Evolutionary conservation across 176 grass and related monocot genomes (phyloP).

Genomic region (maize (Zea mays)): Zm-B73-REFERENCE-NAM-5.0 NC_050099.1:165729501-165730000

Average conservation of each 20-base stretch:
- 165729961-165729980: constrained; percentile 99
- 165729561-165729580: not conserved
- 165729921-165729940: constrained; percentile 6
- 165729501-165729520: too few relatives aligned
- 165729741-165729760: constrained; percentile 1
- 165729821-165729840: constrained; percentile 98
- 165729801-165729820: constrained; percentile 98
- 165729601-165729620: not conserved
- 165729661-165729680: not conserved
- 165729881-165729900: constrained; percentile 22
- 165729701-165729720: not conserved
- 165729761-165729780: constrained; percentile 83
- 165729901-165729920: not conserved
- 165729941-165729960: constrained; percentile 99
- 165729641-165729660: not conserved
- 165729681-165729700: not conserved
- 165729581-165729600: not conserved
- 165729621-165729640: not conserved
- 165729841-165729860: constrained; percentile 39
- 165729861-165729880: not conserved
- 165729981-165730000: constrained; percentile 31
- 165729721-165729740: not conserved
- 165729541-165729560: not conserved
- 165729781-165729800: constrained; percentile 99
- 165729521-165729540: not conserved